Conservation (phyloP, 257 asterid species). For the Echium plantagineum region DNA sequence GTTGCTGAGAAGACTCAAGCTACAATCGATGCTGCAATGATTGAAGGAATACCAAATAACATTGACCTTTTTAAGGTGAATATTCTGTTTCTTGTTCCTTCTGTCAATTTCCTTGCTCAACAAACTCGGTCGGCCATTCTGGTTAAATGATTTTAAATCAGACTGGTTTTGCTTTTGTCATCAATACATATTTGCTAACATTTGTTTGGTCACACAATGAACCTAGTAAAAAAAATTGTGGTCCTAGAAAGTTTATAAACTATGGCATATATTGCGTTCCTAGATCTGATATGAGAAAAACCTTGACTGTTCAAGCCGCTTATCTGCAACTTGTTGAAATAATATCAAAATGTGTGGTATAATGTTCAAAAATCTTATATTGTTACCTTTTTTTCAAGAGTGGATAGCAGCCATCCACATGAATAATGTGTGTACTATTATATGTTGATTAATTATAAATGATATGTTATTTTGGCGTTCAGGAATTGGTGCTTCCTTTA, state of each 20-base stretch:
- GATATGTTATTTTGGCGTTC: slow-evolving; percentile 9
- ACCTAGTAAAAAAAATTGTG: no score
- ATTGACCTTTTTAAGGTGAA: slow-evolving; percentile 92
- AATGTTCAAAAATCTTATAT: background rate
- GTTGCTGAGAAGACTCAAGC: slow-evolving; percentile 91
- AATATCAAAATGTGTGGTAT: background rate
- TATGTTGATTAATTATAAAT: background rate
- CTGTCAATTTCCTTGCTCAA: background rate
- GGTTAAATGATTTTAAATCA: background rate
- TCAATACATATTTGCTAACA: no score
- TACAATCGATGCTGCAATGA: slow-evolving; percentile 88
- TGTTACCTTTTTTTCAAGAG: background rate
- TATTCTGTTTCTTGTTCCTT: slow-evolving; percentile 3
- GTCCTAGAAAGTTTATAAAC: no score
- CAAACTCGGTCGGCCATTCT: background rate
- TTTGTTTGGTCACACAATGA: no score
- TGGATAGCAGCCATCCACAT: background rate
- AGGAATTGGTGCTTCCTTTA: slow-evolving; percentile 88
- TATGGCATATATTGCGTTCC: background rate
- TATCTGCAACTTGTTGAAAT: background rate
- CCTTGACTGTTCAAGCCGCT: background rate
- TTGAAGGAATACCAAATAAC: slow-evolving; percentile 94
- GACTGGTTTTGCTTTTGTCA: background rate
- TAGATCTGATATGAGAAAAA: background rate
- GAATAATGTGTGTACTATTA: background rate